Conservation (phyloP, 163 green algal species). For the Scenedesmus sp. region DNA sequence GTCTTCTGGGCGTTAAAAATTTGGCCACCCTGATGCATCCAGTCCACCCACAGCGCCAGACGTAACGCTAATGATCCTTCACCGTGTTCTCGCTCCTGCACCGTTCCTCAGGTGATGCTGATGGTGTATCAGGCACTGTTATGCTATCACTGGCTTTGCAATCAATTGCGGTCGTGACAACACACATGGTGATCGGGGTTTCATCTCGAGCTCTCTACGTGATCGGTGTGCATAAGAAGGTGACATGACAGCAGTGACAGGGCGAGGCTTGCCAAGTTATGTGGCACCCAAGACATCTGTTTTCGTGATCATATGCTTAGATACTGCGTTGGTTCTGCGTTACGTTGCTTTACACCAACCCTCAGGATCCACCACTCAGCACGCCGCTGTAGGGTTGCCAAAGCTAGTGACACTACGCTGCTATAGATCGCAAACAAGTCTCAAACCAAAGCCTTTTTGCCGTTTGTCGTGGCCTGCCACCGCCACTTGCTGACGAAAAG, state of each 20-base stretch:
- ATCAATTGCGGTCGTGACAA: neutral
- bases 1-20: neutral
- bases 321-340: neutral
- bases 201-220: neutral
- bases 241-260: conserved; percentile 18
- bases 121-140: neutral
- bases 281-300: neutral
- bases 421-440: neutral
- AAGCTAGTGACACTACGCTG: neutral
- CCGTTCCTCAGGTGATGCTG: neutral
- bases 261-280: neutral
- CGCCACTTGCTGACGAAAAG: neutral
- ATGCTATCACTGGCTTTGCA: neutral
- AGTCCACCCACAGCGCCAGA: neutral
- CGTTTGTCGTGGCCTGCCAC: neutral
- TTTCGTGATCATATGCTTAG: too few species aligned
- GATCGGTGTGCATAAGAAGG: neutral
- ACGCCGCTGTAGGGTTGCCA: conserved; percentile 10
- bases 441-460: neutral
- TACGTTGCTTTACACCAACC: neutral
- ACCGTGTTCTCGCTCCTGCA: neutral
- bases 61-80: neutral
- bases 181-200: too few species aligned
- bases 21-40: neutral
- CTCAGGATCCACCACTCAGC: neutral